Evolutionary conservation across 495 filamentous ascomycete species (phyloP).

Genomic region (Talaromyces trachyspermus): DNA sequence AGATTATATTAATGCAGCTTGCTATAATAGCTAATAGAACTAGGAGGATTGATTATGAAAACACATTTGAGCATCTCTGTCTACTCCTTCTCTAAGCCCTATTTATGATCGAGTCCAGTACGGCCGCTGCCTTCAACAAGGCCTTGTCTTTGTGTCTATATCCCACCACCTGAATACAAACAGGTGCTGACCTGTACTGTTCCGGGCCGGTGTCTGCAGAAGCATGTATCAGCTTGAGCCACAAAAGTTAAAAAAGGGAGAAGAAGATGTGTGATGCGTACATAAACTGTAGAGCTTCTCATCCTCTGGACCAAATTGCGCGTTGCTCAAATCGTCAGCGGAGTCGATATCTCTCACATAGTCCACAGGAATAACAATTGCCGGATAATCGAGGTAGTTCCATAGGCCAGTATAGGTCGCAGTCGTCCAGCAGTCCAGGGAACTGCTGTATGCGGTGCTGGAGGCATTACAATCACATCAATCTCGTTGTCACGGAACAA

Average conservation of each 20-base stretch:
- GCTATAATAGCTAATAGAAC: background rate
- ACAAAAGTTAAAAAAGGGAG: background rate
- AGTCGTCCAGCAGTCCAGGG: slow-evolving; percentile 28
- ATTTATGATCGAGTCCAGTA: background rate
- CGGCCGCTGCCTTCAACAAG: background rate
- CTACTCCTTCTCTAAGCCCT: background rate
- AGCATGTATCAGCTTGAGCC: background rate
- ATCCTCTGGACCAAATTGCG: slow-evolving; percentile 2
- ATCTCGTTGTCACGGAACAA: slow-evolving; percentile 14
- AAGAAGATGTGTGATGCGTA: background rate
- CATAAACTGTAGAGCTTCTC: slow-evolving; percentile 2
- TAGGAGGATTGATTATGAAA: background rate
- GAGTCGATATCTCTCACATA: slow-evolving; percentile 3
- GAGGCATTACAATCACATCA: slow-evolving; percentile 40
- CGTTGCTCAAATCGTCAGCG: background rate
- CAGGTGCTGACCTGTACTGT: slow-evolving; percentile 8
- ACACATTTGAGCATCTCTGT: background rate
- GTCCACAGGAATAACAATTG: slow-evolving; percentile 42
- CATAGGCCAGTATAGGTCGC: slow-evolving; percentile 48
- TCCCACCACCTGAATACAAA: slow-evolving; percentile 1
- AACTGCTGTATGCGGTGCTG: slow-evolving; percentile 39
- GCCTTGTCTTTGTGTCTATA: background rate
- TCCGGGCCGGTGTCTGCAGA: slow-evolving; percentile 8
- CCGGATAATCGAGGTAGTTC: slow-evolving; percentile 60
- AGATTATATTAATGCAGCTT: slow-evolving; percentile 1